Percentiles rank a stretch among this genome's conserved stretches.
Conservation (phyloP, 2,329 filamentous ascomycete genomes). For the Diaporthe batatas region DNA sequence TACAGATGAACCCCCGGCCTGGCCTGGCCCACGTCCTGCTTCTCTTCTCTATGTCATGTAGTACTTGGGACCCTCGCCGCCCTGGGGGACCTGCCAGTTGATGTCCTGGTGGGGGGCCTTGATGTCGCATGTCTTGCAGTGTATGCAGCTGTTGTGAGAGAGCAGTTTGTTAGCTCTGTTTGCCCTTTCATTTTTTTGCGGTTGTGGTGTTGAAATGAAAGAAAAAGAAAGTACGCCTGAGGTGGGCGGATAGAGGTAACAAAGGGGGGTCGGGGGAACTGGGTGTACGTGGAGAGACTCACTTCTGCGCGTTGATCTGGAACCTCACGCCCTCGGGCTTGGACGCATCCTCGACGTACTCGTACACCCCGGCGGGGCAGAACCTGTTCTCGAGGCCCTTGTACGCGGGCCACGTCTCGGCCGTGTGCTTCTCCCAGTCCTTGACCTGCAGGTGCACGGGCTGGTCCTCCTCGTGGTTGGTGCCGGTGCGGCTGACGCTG, state of each 20-base stretch:
- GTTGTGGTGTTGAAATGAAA: background rate
- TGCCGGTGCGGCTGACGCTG: slow-evolving; percentile 93
- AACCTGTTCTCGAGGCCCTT: slow-evolving; percentile 96
- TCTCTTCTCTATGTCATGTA: slow-evolving; percentile 69
- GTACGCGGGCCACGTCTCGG: slow-evolving; percentile 85
- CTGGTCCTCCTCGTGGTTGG: slow-evolving; percentile 99
- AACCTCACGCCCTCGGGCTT: slow-evolving; percentile 93
- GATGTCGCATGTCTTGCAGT: slow-evolving; percentile 99
- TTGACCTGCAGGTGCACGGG: slow-evolving; percentile 95
- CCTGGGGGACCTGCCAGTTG: slow-evolving; percentile 95
- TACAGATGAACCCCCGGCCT: no score
- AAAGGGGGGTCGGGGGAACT: background rate
- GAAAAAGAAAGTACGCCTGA: background rate
- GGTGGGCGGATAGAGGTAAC: background rate
- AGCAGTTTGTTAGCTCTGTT: slow-evolving; percentile 47
- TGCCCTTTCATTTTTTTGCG: background rate
- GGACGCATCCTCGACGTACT: slow-evolving; percentile 92
- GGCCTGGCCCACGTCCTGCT: background rate
- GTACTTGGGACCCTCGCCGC: slow-evolving; percentile 83
- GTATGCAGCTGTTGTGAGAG: slow-evolving; percentile 79
- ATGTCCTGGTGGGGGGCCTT: slow-evolving; percentile 98
- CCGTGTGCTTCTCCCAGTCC: slow-evolving; percentile 93
- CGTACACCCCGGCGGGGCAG: slow-evolving; percentile 97
- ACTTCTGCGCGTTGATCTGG: slow-evolving; percentile 98
- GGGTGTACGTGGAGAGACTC: slow-evolving; percentile 58